Evolutionary conservation across 139 green algal genomes (phyloP).

Genomic region (Desmodesmus armatus): DNA sequence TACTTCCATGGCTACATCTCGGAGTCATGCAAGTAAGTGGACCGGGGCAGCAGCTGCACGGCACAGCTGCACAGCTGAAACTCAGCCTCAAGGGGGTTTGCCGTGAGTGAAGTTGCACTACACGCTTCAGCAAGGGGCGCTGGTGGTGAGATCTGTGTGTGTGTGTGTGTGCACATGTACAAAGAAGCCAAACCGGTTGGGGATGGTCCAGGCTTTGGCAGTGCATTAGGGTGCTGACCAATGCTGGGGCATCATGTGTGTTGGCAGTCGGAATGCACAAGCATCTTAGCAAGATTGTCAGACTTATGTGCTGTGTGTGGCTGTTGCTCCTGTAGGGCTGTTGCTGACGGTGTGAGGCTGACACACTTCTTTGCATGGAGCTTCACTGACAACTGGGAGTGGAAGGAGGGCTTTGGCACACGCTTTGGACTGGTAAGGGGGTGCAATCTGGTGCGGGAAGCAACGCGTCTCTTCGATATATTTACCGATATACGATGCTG

Average conservation of each 20-base stretch:
- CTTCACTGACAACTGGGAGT: slow-evolving; percentile 48
- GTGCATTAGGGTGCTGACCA: neutral
- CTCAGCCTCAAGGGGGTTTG: too few species aligned
- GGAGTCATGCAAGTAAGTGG: slow-evolving; percentile 45
- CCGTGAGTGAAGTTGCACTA: too few species aligned
- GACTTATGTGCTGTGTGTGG: too few species aligned
- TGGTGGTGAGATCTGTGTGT: too few species aligned
- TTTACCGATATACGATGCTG: too few species aligned
- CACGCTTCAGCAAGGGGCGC: too few species aligned
- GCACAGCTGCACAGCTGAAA: too few species aligned
- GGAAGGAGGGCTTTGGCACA: slow-evolving; percentile 43
- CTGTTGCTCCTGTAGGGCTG: slow-evolving; percentile 5
- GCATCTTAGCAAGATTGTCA: neutral
- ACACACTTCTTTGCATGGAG: slow-evolving; percentile 45
- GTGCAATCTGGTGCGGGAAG: neutral
- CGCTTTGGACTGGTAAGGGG: slow-evolving; percentile 40
- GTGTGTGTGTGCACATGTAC: too few species aligned
- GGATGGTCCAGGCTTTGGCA: neutral
- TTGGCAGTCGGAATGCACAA: neutral
- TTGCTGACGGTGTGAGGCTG: slow-evolving; percentile 19
- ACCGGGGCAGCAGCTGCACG: too few species aligned
- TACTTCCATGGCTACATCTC: slow-evolving; percentile 48
- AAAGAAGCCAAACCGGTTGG: too few species aligned
- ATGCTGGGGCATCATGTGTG: too few species aligned
- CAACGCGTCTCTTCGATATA: too few species aligned